Conservation (phyloP, 2,329 filamentous ascomycete genomes). For the Pseudonectria foliicola region DNA sequence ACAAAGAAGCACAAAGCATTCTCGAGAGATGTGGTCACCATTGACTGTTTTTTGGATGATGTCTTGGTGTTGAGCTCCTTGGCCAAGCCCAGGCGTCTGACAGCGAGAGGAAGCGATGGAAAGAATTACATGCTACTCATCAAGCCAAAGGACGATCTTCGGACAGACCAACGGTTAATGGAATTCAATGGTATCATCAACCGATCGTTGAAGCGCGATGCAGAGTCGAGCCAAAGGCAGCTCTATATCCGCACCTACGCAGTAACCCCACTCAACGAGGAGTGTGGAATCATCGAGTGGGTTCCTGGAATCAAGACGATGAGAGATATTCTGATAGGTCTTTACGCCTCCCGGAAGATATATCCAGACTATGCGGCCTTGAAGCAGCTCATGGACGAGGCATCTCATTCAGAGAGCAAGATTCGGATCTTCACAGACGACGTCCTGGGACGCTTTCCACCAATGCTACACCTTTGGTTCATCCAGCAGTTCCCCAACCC, state of each 20-base stretch:
- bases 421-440: slow-evolving; percentile 63
- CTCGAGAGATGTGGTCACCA: slow-evolving; percentile 76
- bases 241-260: slow-evolving; percentile 96
- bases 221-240: slow-evolving; percentile 81
- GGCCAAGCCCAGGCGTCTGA: slow-evolving; percentile 86
- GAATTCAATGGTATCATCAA: slow-evolving; percentile 99
- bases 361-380: slow-evolving; percentile 63
- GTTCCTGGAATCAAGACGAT: slow-evolving; percentile 92
- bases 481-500: slow-evolving; percentile 91
- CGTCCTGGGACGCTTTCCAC: slow-evolving; percentile 61
- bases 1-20: slow-evolving; percentile 79
- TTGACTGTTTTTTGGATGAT: slow-evolving; percentile 74
- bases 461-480: slow-evolving; percentile 91
- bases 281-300: slow-evolving; percentile 98
- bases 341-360: slow-evolving; percentile 71
- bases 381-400: slow-evolving; percentile 56
- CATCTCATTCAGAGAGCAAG: slow-evolving; percentile 49
- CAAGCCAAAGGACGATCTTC: slow-evolving; percentile 96
- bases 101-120: slow-evolving; percentile 81
- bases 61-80: slow-evolving; percentile 86
- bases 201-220: slow-evolving; percentile 81
- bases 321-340: slow-evolving; percentile 76
- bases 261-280: slow-evolving; percentile 93
- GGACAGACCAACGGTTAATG: slow-evolving; percentile 97
- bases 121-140: slow-evolving; percentile 83